Percentiles rank a stretch among this genome's conserved stretches.
phyloP scores from a whole-genome alignment of 768 basidiomycete genomes.

The Crassisporium funariophilum region DNA sequence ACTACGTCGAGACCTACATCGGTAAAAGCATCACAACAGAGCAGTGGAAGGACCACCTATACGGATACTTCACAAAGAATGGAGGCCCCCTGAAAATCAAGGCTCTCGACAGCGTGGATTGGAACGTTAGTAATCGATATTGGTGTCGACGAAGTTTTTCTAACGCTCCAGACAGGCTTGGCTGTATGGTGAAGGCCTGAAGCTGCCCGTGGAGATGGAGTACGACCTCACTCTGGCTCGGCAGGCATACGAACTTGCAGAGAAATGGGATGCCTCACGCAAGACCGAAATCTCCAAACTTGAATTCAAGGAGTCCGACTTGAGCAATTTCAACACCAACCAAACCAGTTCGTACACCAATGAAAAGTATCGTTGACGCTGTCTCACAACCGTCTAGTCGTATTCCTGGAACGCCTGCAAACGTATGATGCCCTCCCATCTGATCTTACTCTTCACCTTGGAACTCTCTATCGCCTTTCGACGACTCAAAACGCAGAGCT shows the following conservation, averaged over 20 bases:
- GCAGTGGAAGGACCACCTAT: slow-evolving; percentile 83
- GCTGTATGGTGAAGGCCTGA: slow-evolving; percentile 78
- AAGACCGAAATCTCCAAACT: slow-evolving; percentile 46
- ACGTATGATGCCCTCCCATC: slow-evolving; percentile 62
- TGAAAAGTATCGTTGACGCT: background rate
- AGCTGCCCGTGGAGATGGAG: slow-evolving; percentile 72
- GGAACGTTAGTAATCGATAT: slow-evolving; percentile 57
- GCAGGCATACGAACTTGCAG: slow-evolving; percentile 71
- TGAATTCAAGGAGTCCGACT: slow-evolving; percentile 59
- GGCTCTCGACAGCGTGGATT: slow-evolving; percentile 69
- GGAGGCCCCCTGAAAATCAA: slow-evolving; percentile 63
- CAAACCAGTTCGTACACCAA: slow-evolving; percentile 61
- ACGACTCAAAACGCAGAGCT: slow-evolving; percentile 75
- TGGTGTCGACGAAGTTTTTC: background rate
- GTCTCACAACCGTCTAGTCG: slow-evolving; percentile 46
- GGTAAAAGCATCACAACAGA: slow-evolving; percentile 83
- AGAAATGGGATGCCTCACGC: slow-evolving; percentile 72
- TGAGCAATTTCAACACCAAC: slow-evolving; percentile 67
- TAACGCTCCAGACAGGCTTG: slow-evolving; percentile 54
- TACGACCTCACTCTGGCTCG: slow-evolving; percentile 76
- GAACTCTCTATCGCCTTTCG: slow-evolving; percentile 47
- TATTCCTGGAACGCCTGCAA: slow-evolving; percentile 81
- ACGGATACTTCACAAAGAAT: slow-evolving; percentile 62
- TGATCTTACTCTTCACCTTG: slow-evolving; percentile 61
- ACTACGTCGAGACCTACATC: slow-evolving; percentile 82